Evolutionary conservation across 306 rosid genomes (phyloP), one percentile per base, ranked within the genome.

Genomic region (Lithocarpus polystachyus): DNA sequence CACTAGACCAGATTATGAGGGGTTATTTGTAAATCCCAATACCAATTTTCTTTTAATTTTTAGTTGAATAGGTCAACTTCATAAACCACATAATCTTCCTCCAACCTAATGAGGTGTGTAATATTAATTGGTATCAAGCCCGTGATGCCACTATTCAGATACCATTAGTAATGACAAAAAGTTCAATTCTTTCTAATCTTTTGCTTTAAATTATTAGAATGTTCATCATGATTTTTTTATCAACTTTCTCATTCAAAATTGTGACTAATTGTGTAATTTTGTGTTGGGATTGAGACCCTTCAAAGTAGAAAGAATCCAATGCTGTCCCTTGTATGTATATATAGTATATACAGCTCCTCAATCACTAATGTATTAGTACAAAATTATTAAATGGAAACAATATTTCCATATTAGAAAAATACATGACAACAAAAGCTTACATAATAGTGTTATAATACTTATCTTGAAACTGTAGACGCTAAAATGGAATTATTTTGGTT

Each of bases 401-500:
- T 59, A 59, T 59, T 59, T 59, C 14, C 53, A 48, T 26, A 24
- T 17, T 33, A 61, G 4, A 24, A 26, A 26, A 26, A 61, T 12
- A 33, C 17, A 43, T 11, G 15, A n/a, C 13, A 48, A 23, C 37
- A 6, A 69, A 60, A 54, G 9, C 61, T 19, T 81, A 59, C 73
- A 40, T 24, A 74, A 48, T 48, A 12, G 13, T 35, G 40, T n/a
- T n/a, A 35, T 6, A 35, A 35, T 35, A 35, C 40, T 35, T 29
- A 29, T 57, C 26, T 1, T 24, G 3, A 22, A 60, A 60, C 23
- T 56, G n/a, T 6, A 22, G 23, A 26, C 15, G 4, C 19, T 62
- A 73, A 53, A 29, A 48, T 23, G 20, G 48, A 68, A 22, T 33
- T 55, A 22, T 56, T 73, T 35, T 22, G 48, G 90, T 80, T 80